Evolutionary conservation across 345 rosid genomes (phyloP).

Genomic region (Populus ilicifolia): DNA sequence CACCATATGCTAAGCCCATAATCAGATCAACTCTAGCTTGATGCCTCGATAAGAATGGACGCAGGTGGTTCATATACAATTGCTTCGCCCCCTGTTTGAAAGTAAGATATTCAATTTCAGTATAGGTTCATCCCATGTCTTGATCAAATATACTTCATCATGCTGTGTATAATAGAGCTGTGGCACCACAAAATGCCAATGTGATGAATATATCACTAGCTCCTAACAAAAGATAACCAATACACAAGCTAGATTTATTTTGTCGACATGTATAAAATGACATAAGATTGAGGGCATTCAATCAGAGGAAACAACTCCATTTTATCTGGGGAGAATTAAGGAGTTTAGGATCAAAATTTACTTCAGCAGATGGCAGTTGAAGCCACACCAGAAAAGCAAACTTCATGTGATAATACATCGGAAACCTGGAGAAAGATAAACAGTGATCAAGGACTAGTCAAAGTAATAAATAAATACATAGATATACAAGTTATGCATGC

Average conservation of each 20-base stretch:
- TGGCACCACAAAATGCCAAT: no score
- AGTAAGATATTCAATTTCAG: neutral
- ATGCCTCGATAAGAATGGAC: slow-evolving; percentile 59
- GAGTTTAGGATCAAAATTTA: slow-evolving; percentile 11
- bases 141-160: neutral
- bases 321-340: neutral
- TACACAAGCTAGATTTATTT: no score
- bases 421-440: slow-evolving; percentile 41
- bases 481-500: neutral
- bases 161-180: no score
- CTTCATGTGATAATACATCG: slow-evolving; percentile 61
- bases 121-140: neutral
- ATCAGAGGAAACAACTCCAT: neutral
- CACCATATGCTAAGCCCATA: slow-evolving; percentile 36
- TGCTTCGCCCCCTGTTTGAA: slow-evolving; percentile 49
- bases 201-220: no score
- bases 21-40: slow-evolving; percentile 49
- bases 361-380: slow-evolving; percentile 43
- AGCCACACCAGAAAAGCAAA: slow-evolving; percentile 75
- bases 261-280: no score
- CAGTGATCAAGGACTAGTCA: neutral
- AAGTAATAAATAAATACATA: neutral
- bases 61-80: slow-evolving; percentile 50
- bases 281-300: neutral
- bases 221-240: no score